Conservation (phyloP, 2,329 filamentous ascomycete species). For the Hypocrella siamensis region DNA sequence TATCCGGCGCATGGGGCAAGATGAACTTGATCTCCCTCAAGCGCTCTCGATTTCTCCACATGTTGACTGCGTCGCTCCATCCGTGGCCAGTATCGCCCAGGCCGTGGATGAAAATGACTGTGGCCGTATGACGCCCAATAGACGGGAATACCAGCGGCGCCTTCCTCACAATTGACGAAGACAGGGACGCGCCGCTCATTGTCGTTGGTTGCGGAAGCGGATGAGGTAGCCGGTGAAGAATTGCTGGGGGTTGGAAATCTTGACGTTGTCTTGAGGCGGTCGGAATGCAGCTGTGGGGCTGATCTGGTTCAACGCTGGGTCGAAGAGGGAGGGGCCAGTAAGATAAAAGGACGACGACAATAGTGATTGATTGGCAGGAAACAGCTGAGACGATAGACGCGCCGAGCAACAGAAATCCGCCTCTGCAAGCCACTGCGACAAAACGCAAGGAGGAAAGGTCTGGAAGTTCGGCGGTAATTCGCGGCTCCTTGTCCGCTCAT, state of each 20-base stretch:
- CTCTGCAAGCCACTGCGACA: no score
- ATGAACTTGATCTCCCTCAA: conserved; percentile 89
- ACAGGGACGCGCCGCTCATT: conserved; percentile 6
- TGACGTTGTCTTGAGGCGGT: not conserved
- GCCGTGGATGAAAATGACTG: conserved; percentile 87
- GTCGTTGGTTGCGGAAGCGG: not conserved
- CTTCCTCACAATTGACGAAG: conserved; percentile 14
- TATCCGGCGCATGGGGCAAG: conserved; percentile 76
- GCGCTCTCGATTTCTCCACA: conserved; percentile 65
- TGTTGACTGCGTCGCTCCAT: conserved; percentile 72
- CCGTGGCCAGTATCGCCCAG: conserved; percentile 71
- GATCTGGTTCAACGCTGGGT: not conserved
- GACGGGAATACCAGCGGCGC: conserved; percentile 61
- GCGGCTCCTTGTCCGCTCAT: no score
- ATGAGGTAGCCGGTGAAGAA: conserved; percentile 1
- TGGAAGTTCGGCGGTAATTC: no score
- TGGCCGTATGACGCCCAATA: conserved; percentile 72
- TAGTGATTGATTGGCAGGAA: not conserved
- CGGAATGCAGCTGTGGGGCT: not conserved
- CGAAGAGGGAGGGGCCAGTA: not conserved
- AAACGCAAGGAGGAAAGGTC: no score
- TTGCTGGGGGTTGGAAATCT: not conserved
- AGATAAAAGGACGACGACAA: not conserved
- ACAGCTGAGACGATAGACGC: conserved; percentile 1
- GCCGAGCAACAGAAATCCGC: no score